Percentiles rank a stretch among this genome's conserved stretches.
Conservation (phyloP, 495 filamentous ascomycete genomes). For the Chaetomium tenue region DNA sequence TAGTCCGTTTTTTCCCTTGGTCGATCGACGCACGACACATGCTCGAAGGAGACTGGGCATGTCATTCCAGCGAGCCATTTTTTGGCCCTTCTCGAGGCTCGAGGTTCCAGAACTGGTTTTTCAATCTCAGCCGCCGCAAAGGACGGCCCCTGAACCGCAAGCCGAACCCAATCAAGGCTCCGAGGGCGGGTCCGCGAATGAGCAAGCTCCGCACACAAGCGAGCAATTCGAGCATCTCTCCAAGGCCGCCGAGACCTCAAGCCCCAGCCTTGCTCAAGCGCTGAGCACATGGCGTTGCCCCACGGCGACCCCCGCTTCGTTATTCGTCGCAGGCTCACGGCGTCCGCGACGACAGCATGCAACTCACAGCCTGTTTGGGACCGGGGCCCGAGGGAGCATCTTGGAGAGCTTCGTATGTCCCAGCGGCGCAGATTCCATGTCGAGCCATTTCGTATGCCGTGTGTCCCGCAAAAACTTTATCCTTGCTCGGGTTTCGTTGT, state of each 20-base stretch:
- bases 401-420: not conserved
- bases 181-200: not conserved
- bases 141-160: not conserved
- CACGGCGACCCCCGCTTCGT: not conserved
- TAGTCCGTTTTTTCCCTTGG: not conserved
- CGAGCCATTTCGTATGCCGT: not conserved
- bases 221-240: not conserved
- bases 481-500: not conserved
- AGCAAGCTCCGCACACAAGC: constrained; percentile 5
- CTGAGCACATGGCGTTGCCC: constrained; percentile 1
- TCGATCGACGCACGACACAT: not conserved
- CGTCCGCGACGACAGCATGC: not conserved
- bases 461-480: constrained; percentile 5
- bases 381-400: not conserved
- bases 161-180: not conserved
- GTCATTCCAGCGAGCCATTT: constrained; percentile 3
- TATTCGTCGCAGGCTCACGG: not conserved
- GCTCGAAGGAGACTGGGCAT: not conserved
- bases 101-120: not conserved
- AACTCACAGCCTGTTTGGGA: not conserved
- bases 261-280: not conserved
- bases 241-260: not conserved
- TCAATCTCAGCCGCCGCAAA: constrained; percentile 3
- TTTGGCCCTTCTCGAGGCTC: not conserved
- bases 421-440: not conserved